A percentile compares a stretch with the other conserved stretches of the same genome.
Evolutionary conservation across 2,329 filamentous ascomycete species (phyloP).

Genomic region (Hymenoscyphus fraxineus): DNA sequence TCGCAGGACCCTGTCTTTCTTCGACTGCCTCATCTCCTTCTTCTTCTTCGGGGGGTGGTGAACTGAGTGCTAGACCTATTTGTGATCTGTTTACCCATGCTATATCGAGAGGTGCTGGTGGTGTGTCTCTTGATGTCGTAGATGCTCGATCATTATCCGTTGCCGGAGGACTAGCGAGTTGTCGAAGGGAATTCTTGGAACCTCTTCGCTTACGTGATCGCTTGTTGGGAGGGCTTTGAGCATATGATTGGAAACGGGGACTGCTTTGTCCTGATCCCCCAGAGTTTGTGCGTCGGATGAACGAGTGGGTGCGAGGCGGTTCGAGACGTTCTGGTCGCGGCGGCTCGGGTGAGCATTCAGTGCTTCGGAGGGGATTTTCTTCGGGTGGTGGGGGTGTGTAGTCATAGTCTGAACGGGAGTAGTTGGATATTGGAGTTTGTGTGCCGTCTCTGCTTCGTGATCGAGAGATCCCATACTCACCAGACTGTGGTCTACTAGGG

Average conservation of each 20-base stretch:
- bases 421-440: slow-evolving; percentile 25
- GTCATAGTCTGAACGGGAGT: slow-evolving; percentile 20
- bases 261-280: not conserved
- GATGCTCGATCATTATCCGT: not conserved
- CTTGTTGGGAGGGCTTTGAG: slow-evolving; percentile 1
- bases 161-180: slow-evolving; percentile 1
- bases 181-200: not conserved
- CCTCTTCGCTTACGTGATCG: not conserved
- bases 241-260: not conserved
- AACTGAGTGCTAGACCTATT: not conserved
- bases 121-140: not conserved
- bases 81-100: not conserved
- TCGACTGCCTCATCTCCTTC: not conserved
- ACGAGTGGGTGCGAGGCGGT: not conserved
- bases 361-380: not conserved
- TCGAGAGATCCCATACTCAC: slow-evolving; percentile 16
- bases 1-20: not conserved
- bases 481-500: slow-evolving; percentile 19
- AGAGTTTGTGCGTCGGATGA: slow-evolving; percentile 3
- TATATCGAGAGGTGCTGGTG: not conserved
- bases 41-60: slow-evolving; percentile 8
- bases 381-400: slow-evolving; percentile 11
- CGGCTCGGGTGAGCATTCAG: not conserved
- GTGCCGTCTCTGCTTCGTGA: slow-evolving; percentile 21
- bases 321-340: slow-evolving; percentile 8